Evolutionary conservation across 345 rosid genomes (phyloP), one percentile per base, ranked within the genome.

Genomic region (Viola odorata): DNA sequence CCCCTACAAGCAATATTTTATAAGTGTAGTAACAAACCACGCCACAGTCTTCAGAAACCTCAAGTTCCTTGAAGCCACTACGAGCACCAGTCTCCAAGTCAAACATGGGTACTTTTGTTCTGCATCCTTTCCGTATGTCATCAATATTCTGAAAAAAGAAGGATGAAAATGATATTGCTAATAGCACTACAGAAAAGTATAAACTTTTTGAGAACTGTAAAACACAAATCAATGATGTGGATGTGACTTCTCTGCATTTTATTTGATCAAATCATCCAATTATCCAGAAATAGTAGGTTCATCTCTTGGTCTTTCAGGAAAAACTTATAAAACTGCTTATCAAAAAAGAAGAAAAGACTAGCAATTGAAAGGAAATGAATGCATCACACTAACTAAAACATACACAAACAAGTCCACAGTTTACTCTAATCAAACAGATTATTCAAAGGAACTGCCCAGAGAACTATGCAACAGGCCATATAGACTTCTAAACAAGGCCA

Each of bases 41-140:
- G 11, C 96, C 95, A 51, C 97, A 94, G 60, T 94, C 99, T 69
- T 91, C 96, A 77, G 96, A 78, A 76, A 94, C 87, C 79, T 78
- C 87, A 60, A 94, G 92, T 64, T 91, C 96, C 83, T 86, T 94
- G 63, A 88, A 88, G 61, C 95, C 88, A 67, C 81, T 88, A 58
- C 95, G 84, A 69, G 91, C 78, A 68, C 91, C 96, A 78, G 85
- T 80, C 82, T 85, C 97, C 91, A 90, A 75, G 75, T 94, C 85
- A 69, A 91, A 88, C 63, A 86, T 44, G 58, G 96, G 97, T 52
- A 84, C 82, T 79, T 86, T 85, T 60, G 97, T 86, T 80, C 82
- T 85, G 64, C 77, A 82, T 17, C 84, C 80, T 70, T 80, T 74
- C 69, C 73, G 81, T 65, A 88, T 72, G 77, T 94, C 95, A 37